phyloP scores from a whole-genome alignment of 1,284 basidiomycete species.

The Irpex rosettiformis region DNA sequence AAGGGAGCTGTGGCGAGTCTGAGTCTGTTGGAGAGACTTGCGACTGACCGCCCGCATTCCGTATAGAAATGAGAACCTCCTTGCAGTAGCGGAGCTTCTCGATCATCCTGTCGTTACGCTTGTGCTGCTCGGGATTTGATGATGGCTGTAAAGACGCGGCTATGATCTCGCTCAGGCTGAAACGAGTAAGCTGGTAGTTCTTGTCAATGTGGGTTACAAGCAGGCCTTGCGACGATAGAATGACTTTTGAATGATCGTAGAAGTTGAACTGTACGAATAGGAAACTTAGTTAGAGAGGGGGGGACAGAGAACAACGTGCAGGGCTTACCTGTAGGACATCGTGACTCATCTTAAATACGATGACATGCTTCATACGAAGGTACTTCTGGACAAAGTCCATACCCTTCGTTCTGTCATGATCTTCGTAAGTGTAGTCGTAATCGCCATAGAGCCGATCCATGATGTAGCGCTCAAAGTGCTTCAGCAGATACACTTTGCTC shows the following conservation, averaged over 20 bases:
- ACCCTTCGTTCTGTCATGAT: conserved; percentile 64
- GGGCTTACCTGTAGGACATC: conserved; percentile 80
- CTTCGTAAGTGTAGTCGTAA: conserved; percentile 78
- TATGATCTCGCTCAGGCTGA: conserved; percentile 76
- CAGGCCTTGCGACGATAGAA: conserved; percentile 79
- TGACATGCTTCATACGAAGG: conserved; percentile 93
- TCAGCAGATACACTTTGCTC: conserved; percentile 86
- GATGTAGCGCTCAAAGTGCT: conserved; percentile 93
- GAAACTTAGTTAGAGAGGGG: background rate
- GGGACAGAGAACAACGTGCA: background rate
- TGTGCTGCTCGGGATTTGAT: conserved; percentile 49
- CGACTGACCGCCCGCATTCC: conserved; percentile 33
- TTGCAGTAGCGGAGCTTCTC: conserved; percentile 83
- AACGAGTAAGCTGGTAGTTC: conserved; percentile 75
- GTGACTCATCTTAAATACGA: conserved; percentile 94
- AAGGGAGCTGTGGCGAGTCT: conserved; percentile 1
- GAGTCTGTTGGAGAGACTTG: conserved; percentile 2
- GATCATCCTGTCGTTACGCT: conserved; percentile 60
- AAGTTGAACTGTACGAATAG: conserved; percentile 82
- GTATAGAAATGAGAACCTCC: conserved; percentile 70
- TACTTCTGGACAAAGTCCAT: conserved; percentile 97
- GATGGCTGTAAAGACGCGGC: conserved; percentile 43
- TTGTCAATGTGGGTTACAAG: conserved; percentile 89
- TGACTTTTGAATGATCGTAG: conserved; percentile 94
- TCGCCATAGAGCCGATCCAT: conserved; percentile 82